phyloP scores from a whole-genome alignment of 345 rosid genomes.

The Arabis alpina region DNA sequence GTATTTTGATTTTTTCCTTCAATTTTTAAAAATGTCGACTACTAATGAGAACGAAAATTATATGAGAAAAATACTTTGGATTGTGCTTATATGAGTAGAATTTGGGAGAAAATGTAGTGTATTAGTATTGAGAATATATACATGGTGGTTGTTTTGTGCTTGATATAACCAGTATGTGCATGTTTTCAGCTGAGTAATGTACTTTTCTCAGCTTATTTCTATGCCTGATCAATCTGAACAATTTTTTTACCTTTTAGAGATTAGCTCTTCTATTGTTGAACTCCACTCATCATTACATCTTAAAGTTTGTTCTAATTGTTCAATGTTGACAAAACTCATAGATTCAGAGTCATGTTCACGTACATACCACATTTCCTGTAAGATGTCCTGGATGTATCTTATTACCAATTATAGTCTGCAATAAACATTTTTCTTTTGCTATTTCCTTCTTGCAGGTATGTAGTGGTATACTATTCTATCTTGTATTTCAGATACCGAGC shows the following conservation, averaged over 20 bases:
- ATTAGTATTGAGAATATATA: not conserved
- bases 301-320: not conserved
- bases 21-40: not conserved
- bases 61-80: not conserved
- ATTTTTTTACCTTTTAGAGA: not conserved
- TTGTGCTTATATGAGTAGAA: not conserved
- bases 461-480: constrained; percentile 74
- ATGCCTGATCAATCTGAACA: not conserved
- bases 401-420: not conserved
- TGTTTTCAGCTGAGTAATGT: not conserved
- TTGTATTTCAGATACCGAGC: constrained; percentile 74
- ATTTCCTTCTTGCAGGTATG: constrained; percentile 55
- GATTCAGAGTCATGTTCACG: constrained; percentile 1
- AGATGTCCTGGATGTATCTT: not conserved
- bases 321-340: constrained; percentile 3
- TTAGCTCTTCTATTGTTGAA: constrained; percentile 2
- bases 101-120: not conserved
- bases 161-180: not conserved
- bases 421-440: not conserved
- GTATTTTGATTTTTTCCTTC: constrained; percentile 7
- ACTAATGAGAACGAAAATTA: not conserved
- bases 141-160: constrained; percentile 19
- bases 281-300: not conserved
- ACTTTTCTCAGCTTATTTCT: not conserved
- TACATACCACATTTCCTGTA: not conserved